Evolutionary conservation across 768 basidiomycete genomes (phyloP), one percentile per base, ranked within the genome.

Genomic region (Guyanaporus albipodus): DNA sequence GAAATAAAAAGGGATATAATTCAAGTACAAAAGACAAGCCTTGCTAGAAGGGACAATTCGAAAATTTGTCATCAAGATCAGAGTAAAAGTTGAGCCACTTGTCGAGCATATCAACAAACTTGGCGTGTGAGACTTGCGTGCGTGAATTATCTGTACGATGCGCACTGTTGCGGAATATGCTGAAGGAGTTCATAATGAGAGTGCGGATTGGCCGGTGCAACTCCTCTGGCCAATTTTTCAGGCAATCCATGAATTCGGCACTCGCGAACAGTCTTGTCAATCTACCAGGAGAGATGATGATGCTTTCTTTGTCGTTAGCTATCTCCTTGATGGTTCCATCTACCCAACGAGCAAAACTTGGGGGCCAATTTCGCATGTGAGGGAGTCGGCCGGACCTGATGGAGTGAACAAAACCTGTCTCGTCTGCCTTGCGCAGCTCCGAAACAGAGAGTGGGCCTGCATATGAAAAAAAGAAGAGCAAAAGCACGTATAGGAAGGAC

Each of bases 401-500:
- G 19, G 34, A 14, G 14, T 15, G 43, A 8, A 29, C 14, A 12
- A 44, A 44, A 6, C 43, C 34, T 2, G 4, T 4, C 9, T 44
- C 27, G 10, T 44, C 43, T 4, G 24, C 43, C 4, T 17, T n/a
- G 19, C 27, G 19, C 27, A 44, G 17, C 14, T 37, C 43, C 6
- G 35, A n/a, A 21, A 29, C 11, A 3, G 35, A 23, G 5, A 44
- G 35, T 36, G 43, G 43, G 14, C 43, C 34, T 11, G 35, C 35
- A 1, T 44, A 44, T 15, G 46, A 47, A 12, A 47, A 47, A 34
- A 47, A 42, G 39, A 47, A 47, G 1, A 42, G 6, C 0, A 47
- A 34, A 28, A 47, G 46, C 1, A 47, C 39, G 4, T 42, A 42
- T 32, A 47, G 24, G 19, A 47, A 47, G 0, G 39, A 47, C 12